Base-by-base conservation (phyloP, 1,139 yeast species). In the Candida sp. region DNA sequence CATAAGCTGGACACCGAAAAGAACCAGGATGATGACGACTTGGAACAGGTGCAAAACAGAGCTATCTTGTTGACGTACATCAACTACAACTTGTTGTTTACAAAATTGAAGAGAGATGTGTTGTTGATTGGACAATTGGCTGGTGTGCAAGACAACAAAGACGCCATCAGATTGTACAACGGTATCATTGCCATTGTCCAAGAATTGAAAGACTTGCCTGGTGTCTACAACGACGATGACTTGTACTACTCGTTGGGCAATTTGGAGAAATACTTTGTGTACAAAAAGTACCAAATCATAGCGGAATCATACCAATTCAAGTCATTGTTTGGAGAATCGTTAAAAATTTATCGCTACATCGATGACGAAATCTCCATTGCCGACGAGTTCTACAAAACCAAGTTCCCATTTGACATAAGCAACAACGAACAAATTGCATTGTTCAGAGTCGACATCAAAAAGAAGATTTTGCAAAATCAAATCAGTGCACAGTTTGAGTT, bases 211-310 rank as follows among this genome's bases (percentile, higher is more conserved):
- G 96, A 90, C 54, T 77, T 93, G 49, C 97, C 98, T 0, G 98
- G 98, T 76, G 96, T 93, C 25, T 85, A 88, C 63, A 89, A 90
- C 52, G 97, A 91, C 63, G 96, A 89, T 50, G 86, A 81, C 33
- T 75, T 93, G 50, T 66, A 73, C 55, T 68, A 71, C 17, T 81
- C 89, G 9, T 73, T 92, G 50, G 80, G 77, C 23, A 63, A 76
- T 17, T 68, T 88, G 60, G 71, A 70, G 34, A 61, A 63, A n/a
- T 88, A 71, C 58, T 86, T 75, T 63, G 58, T 63, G 17, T 70
- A 80, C 35, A 60, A 69, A 53, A 83, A 84, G 59, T 63, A 75
- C 9, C 62, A 69, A 23, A 65, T 73, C 27, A 66, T 88, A 28
- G 84, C 88, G 0, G 70, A 77, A 26, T 75, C 83, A 2, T 86